These are phyloP conservation scores for Bacterosira constricta DNA, from an alignment of 108 stramenopile genomes.

Conservation along the genomic window DNA sequence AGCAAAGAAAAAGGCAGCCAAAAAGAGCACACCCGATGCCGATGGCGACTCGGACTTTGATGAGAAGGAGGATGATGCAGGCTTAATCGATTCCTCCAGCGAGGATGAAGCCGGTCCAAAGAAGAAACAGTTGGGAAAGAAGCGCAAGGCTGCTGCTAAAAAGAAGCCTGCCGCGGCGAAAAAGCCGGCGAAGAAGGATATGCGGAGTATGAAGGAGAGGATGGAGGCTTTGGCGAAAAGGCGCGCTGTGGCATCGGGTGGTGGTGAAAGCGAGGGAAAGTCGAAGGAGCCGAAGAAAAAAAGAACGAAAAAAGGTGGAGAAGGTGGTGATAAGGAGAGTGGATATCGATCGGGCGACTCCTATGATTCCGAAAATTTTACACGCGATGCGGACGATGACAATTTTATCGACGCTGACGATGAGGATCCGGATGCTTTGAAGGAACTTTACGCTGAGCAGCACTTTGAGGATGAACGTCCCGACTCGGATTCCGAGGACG, in stretches of 20 bases:
- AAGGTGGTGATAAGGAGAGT: constrained; percentile 23
- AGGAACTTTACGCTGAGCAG: constrained; percentile 88
- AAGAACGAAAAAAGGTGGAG: constrained; percentile 37
- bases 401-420: constrained; percentile 91
- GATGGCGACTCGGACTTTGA: constrained; percentile 35
- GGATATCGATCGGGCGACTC: constrained; percentile 72
- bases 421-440: constrained; percentile 85
- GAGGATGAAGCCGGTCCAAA: constrained; percentile 49
- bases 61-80: constrained; percentile 3
- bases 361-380: constrained; percentile 72
- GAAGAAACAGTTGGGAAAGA: constrained; percentile 49
- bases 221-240: constrained; percentile 82
- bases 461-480: constrained; percentile 87
- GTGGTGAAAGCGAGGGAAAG: constrained; percentile 6
- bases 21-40: constrained; percentile 30
- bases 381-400: constrained; percentile 83
- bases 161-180: constrained; percentile 16
- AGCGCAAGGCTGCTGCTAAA: constrained; percentile 24
- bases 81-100: constrained; percentile 53
- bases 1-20: background rate
- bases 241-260: constrained; percentile 17
- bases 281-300: constrained; percentile 21
- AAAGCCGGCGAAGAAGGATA: constrained; percentile 20
- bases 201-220: constrained; percentile 57
- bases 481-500: constrained; percentile 62